Base-by-base conservation (phyloP, 2,329 filamentous ascomycete genomes). In the Penicillium sp. region DNA sequence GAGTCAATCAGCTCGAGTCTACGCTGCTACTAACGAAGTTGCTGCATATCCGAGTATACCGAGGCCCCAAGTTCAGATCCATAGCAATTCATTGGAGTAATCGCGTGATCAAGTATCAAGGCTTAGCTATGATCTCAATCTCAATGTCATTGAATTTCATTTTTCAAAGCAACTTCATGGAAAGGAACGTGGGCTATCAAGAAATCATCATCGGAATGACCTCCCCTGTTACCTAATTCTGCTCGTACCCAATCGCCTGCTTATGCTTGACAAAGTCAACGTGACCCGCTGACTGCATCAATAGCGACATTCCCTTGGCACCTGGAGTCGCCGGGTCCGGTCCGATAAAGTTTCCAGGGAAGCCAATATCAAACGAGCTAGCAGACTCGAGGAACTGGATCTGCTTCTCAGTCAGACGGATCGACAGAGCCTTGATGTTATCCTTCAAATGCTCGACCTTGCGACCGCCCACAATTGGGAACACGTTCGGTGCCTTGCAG, bases 381-480 rank as follows among this genome's bases (percentile, higher is more conserved):
- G 81, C 81, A 5, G 60, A 69, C 49, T 89, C 85, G 47, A 89
- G 81, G 55, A 82, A 77, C 29, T 78, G 67, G 22, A 90, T 78
- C 35, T 90, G 83, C 49, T 84, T 75, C 0, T 73, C 63, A 0
- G 70, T 77, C 28, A 90, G 69, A 44, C 75, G 69, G 34, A 62
- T 58, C 29, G 49, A 55, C 49, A 63, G 40, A 11, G 57, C 59
- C 34, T 55, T 50, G 20, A 62, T 62, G 31, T 62, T 62, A 40
- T 62, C 59, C n/a, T 57, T 48, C 26, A 90, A 69, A 62, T 89
- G 85, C 42, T 84, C 79, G 11, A 86, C 65, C 58, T 82, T 88
- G 14, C 85, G 77, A 0, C 84, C 82, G 9, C 86, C 85, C 7
- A 89, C 74, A 38, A 89, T 81, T 1, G 86, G 86, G 63, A 87